Conservation (phyloP, 2,329 filamentous ascomycete genomes). For the Botrytis deweyae region DNA sequence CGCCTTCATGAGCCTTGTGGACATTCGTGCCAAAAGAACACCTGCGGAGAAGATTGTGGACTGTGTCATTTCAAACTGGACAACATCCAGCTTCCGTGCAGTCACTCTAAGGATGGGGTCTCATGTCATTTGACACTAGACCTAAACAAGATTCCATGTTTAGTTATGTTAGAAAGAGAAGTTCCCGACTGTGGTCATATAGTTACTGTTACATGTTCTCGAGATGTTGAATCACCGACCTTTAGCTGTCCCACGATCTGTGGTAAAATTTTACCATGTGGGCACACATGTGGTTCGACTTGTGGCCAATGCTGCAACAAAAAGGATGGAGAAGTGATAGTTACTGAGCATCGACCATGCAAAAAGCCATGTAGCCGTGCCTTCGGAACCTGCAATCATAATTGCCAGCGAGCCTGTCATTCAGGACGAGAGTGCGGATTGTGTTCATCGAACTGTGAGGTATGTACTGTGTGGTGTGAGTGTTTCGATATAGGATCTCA, state of each 20-base stretch:
- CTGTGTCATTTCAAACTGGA: conserved; percentile 41
- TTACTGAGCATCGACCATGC: conserved; percentile 50
- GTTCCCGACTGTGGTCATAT: conserved; percentile 58
- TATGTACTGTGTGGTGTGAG: conserved; percentile 31
- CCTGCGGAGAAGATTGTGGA: conserved; percentile 47
- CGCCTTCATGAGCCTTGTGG: conserved; percentile 45
- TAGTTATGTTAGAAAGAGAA: conserved; percentile 44
- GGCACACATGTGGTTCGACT: conserved; percentile 53
- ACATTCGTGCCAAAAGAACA: conserved; percentile 45
- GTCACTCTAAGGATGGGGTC: conserved; percentile 41
- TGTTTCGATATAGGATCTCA: neutral
- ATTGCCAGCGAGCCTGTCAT: conserved; percentile 55
- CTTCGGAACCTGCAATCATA: conserved; percentile 56
- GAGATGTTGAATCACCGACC: conserved; percentile 41
- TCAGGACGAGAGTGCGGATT: conserved; percentile 46
- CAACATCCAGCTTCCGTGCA: conserved; percentile 42
- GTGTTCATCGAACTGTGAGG: conserved; percentile 53
- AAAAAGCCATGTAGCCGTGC: conserved; percentile 49
- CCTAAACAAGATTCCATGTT: conserved; percentile 49
- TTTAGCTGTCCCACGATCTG: conserved; percentile 55
- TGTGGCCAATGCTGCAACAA: conserved; percentile 57
- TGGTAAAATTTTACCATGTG: conserved; percentile 49
- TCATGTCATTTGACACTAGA: conserved; percentile 48
- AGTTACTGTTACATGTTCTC: conserved; percentile 50
- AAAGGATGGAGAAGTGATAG: conserved; percentile 37